Evolutionary conservation across 768 basidiomycete genomes (phyloP).

Genomic region (Pulveroboletus sp.): DNA sequence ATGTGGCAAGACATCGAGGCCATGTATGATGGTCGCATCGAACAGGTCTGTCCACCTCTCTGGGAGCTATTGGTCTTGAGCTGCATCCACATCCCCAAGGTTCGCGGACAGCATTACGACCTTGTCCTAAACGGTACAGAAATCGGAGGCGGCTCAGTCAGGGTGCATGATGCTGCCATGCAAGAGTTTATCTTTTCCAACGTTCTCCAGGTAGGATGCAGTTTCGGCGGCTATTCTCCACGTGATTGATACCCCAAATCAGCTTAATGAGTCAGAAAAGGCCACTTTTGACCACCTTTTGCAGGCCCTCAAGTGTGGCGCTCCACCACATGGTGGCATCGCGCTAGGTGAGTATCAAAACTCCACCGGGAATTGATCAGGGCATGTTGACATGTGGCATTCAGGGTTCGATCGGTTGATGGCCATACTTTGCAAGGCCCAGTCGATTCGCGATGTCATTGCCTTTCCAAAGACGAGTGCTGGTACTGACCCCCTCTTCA

Average conservation of each 20-base stretch:
- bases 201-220: conserved; percentile 65
- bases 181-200: conserved; percentile 79
- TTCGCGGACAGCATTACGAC: conserved; percentile 95
- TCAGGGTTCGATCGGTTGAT: conserved; percentile 91
- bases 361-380: conserved; percentile 6
- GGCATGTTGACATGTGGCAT: conserved; percentile 5
- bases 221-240: conserved; percentile 7
- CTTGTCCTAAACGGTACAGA: conserved; percentile 92
- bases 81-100: conserved; percentile 40
- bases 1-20: conserved; percentile 85
- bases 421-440: conserved; percentile 83
- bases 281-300: conserved; percentile 80
- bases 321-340: conserved; percentile 94
- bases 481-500: conserved; percentile 86
- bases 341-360: conserved; percentile 65
- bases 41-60: conserved; percentile 39
- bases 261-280: conserved; percentile 76
- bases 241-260: conserved; percentile 12
- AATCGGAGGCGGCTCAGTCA: conserved; percentile 91
- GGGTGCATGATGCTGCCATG: conserved; percentile 85
- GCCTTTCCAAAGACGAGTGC: conserved; percentile 91
- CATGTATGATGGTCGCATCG: conserved; percentile 68
- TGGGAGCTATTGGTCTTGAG: background rate
- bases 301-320: conserved; percentile 84
- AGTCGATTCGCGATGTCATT: conserved; percentile 92